Conservation (phyloP, 2,329 filamentous ascomycete species). For the Claviceps sp. region DNA sequence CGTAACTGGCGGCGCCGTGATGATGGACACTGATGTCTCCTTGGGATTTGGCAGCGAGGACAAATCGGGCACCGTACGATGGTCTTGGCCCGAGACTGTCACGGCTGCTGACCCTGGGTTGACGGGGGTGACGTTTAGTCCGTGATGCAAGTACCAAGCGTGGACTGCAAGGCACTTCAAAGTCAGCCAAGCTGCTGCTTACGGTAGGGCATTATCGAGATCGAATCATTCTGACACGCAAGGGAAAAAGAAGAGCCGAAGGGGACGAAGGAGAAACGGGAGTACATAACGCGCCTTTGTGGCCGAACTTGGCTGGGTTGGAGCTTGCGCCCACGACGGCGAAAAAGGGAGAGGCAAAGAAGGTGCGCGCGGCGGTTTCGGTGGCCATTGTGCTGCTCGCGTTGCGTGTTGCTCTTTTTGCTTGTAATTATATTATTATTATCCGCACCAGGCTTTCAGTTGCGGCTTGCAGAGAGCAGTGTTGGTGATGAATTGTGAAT, state of each 20-base stretch:
- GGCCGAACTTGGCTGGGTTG: slow-evolving; percentile 73
- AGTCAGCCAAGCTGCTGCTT: background rate
- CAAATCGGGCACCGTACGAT: slow-evolving; percentile 53
- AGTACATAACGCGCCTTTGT: slow-evolving; percentile 52
- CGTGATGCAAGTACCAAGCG: slow-evolving; percentile 71
- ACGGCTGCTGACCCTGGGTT: slow-evolving; percentile 61
- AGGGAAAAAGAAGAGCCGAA: background rate
- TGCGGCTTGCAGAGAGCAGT: background rate
- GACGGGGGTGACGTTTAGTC: slow-evolving; percentile 66
- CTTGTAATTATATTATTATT: no score
- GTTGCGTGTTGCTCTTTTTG: no score
- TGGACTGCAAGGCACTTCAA: slow-evolving; percentile 48
- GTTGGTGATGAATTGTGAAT: background rate
- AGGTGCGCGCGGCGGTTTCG: slow-evolving; percentile 58
- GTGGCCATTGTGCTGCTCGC: slow-evolving; percentile 35
- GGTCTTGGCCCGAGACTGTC: slow-evolving; percentile 40
- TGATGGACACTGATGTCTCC: slow-evolving; percentile 67
- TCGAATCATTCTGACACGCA: background rate
- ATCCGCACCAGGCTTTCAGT: background rate
- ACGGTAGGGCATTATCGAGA: background rate
- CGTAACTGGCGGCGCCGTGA: slow-evolving; percentile 74
- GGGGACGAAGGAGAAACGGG: background rate
- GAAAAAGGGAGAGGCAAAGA: slow-evolving; percentile 69
- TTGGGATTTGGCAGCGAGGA: slow-evolving; percentile 49
- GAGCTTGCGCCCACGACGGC: slow-evolving; percentile 85